Conservation (phyloP, 2,329 filamentous ascomycete genomes). For the Aaosphaeria arxii region DNA sequence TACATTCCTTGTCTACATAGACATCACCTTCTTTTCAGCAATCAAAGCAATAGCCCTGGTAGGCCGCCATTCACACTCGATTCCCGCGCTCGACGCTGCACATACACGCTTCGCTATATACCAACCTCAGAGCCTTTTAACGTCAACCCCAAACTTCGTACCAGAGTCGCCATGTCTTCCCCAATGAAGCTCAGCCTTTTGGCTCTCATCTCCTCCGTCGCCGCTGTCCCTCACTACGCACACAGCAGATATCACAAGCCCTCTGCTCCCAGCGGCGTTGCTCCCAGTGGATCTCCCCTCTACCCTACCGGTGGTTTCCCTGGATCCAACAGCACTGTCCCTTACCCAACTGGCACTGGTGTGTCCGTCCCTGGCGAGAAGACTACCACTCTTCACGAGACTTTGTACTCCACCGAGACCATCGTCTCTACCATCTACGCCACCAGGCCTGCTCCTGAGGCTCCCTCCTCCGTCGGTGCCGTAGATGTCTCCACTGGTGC, state of each 20-base stretch:
- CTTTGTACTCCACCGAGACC: constrained; percentile 22
- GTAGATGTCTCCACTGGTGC: constrained; percentile 13
- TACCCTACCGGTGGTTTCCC: constrained; percentile 33
- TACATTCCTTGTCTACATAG: constrained; percentile 34
- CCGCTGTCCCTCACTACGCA: constrained; percentile 36
- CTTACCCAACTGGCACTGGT: constrained; percentile 14
- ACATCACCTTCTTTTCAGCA: constrained; percentile 34
- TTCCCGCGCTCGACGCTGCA: constrained; percentile 1
- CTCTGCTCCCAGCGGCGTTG: constrained; percentile 7
- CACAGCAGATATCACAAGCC: constrained; percentile 26
- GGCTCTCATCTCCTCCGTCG: constrained; percentile 40
- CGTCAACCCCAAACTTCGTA: too few relatives aligned
- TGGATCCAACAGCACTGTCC: constrained; percentile 18
- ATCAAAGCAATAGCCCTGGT: constrained; percentile 41
- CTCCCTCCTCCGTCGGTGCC: constrained; percentile 17
- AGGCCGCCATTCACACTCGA: constrained; percentile 31
- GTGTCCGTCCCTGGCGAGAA: constrained; percentile 7
- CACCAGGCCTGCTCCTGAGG: constrained; percentile 13
- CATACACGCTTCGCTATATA: too few relatives aligned
- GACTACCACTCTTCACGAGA: constrained; percentile 22
- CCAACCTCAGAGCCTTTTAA: too few relatives aligned
- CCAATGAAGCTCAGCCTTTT: constrained; percentile 41
- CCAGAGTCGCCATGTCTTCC: constrained; percentile 27
- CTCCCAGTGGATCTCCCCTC: constrained; percentile 13
- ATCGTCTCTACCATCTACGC: constrained; percentile 26